A percentile compares a stretch with the other conserved stretches of the same genome.
phyloP scores from a whole-genome alignment of 2,329 filamentous ascomycete genomes.

The Aureobasidium sp. region DNA sequence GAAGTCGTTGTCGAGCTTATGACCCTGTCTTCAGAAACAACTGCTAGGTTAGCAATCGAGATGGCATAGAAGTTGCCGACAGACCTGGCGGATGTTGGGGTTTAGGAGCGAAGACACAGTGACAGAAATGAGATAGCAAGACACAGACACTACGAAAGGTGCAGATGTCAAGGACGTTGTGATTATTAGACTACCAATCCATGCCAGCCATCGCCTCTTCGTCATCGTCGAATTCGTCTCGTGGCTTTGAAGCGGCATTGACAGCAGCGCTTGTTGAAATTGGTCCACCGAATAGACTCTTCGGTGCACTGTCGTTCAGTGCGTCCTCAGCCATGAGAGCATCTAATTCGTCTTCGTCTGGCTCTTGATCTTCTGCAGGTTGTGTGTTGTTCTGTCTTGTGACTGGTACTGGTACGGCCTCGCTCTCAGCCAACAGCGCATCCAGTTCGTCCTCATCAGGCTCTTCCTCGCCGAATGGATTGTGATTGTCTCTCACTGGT shows the following conservation, averaged over 20 bases:
- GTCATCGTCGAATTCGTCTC: slow-evolving; percentile 51
- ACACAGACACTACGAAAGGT: not conserved
- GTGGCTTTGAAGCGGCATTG: not conserved
- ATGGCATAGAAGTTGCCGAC: not conserved
- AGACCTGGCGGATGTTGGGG: not conserved
- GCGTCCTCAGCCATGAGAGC: slow-evolving; percentile 43
- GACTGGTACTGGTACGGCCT: slow-evolving; percentile 11
- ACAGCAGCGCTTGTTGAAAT: not conserved
- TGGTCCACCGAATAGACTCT: slow-evolving; percentile 16
- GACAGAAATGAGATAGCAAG: not conserved
- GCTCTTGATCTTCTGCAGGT: slow-evolving; percentile 16
- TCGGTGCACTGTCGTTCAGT: slow-evolving; percentile 13
- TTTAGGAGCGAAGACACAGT: no score
- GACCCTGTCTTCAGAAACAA: not conserved
- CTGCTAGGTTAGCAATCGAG: no score
- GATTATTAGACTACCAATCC: slow-evolving; percentile 17
- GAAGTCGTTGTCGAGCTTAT: not conserved
- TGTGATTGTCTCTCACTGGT: not conserved
- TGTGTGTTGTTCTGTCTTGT: not conserved
- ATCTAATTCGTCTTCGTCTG: slow-evolving; percentile 49
- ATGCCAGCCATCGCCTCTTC: slow-evolving; percentile 57
- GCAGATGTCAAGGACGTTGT: not conserved
- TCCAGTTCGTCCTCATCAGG: slow-evolving; percentile 49
- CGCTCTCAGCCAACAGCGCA: slow-evolving; percentile 43
- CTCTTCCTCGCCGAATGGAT: slow-evolving; percentile 29